Conservation (phyloP, 768 basidiomycete genomes). For the Mycena sanguinolenta region DNA sequence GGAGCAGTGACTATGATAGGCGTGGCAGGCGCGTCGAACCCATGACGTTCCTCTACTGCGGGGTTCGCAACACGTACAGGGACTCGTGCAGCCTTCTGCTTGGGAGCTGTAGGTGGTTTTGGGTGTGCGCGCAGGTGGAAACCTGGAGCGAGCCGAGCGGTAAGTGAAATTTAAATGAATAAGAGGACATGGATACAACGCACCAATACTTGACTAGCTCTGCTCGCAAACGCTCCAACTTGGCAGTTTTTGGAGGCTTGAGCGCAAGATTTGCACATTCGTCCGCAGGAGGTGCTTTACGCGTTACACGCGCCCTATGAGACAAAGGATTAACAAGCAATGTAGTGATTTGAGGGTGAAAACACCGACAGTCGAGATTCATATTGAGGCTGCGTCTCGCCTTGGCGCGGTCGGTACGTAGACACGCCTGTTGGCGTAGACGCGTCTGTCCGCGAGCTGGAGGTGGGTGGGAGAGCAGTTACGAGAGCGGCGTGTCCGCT, state of each 20-base stretch:
- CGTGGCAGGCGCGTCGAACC: too few species aligned
- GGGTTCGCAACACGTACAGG: too few species aligned
- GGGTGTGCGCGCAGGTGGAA: too few species aligned
- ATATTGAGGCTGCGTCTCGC: neutral
- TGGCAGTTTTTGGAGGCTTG: neutral
- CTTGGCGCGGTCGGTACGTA: neutral
- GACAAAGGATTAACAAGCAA: too few species aligned
- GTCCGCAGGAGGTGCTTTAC: neutral
- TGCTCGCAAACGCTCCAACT: neutral
- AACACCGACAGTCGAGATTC: neutral
- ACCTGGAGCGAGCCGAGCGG: too few species aligned
- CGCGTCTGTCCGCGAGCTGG: too few species aligned
- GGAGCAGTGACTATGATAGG: too few species aligned
- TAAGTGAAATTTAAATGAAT: too few species aligned
- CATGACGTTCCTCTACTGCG: too few species aligned
- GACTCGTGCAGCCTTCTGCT: too few species aligned
- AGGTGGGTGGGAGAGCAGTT: neutral
- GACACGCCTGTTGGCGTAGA: too few species aligned
- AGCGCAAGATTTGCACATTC: neutral
- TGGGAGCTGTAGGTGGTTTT: too few species aligned
- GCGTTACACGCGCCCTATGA: neutral
- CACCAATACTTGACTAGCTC: constrained; percentile 3
- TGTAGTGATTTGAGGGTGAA: neutral
- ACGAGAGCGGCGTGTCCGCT: neutral
- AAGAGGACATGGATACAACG: neutral